These are phyloP conservation scores for Raddia guianensis DNA, from an alignment of 176 grass and related monocot species.

Conservation along the genomic window DNA sequence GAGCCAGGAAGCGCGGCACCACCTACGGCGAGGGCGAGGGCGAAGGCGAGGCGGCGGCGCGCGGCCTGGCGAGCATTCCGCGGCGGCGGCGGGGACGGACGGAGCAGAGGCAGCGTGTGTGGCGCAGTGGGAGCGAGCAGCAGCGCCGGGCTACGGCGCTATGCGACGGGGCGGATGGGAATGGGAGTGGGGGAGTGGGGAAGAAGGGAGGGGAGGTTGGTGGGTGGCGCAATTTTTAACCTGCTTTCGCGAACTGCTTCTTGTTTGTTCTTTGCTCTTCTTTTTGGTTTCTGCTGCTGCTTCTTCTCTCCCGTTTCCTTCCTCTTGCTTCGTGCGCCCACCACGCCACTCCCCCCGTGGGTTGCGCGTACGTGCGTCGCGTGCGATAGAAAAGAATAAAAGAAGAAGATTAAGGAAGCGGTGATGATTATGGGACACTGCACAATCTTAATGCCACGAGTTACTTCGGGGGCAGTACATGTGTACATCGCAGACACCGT, in stretches of 20 bases:
- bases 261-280: conserved; percentile 26
- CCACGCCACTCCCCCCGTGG: conserved; percentile 32
- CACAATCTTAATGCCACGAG: not conserved
- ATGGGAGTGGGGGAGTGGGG: too few species aligned
- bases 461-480: not conserved
- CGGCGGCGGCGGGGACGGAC: conserved; percentile 1
- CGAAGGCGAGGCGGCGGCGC: not conserved
- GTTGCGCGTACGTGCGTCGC: conserved; percentile 20
- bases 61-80: not conserved
- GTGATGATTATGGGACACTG: conserved; percentile 31
- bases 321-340: conserved; percentile 28
- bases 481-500: not conserved
- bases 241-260: conserved; percentile 40
- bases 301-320: not conserved
- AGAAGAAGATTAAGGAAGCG: not conserved
- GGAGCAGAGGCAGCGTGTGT: not conserved
- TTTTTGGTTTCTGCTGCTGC: not conserved
- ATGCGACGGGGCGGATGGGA: conserved; percentile 9
- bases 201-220: not conserved
- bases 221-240: conserved; percentile 36
- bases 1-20: conserved; percentile 20
- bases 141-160: not conserved
- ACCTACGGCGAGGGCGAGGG: conserved; percentile 9
- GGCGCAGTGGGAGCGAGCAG: conserved; percentile 16
- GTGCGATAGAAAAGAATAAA: not conserved